Base-by-base conservation (phyloP, 495 filamentous ascomycete genomes). In the Geoglossum glabrum region DNA sequence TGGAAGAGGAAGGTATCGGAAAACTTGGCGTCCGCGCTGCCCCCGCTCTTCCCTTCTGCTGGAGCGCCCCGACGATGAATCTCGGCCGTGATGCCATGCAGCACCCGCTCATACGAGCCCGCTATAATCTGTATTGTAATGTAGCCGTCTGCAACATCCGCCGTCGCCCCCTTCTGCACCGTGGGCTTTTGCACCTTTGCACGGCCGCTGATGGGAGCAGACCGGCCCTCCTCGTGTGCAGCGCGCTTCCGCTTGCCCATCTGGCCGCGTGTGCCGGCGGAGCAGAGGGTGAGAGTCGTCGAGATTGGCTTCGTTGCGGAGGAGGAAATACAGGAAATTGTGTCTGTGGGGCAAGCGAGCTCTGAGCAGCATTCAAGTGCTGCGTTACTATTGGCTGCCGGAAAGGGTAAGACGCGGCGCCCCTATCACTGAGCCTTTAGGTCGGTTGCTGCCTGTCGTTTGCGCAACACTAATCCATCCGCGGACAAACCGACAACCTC, bases 1-100 rank as follows among this genome's bases (percentile, higher is more conserved):
- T 86, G 83, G 76, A 99, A 95, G 57, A 99, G 79, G 72, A 99
- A 99, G 7, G 84, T 90, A 69, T 99, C 92, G 59, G 85, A 76
- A 67, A 96, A 97, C 64, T 82, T 70, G 62, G 83, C 75, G 17
- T 82, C 70, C 62, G 83, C 75, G 17, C 36, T 5, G 7, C 4
- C 19, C 11, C 71, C 49, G 58, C 28, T 69, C 59, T 23, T 68
- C 65, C 9, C 68, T 58, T 64, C 61, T 8, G 56, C 15, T 6
- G 8, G 31, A 23, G 9, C 30, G 43, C 1, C 25, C 13, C 4
- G 7, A 23, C 15, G 31, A 36, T 54, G 36, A 28, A 55, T 31
- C 11, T 57, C 54, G 6, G 84, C 90, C 0, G 86, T 87, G 65
- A 97, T 76, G 61, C 93, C 93, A 69, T 99, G 92, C 45, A 99